Base-by-base conservation (phyloP, 805 yeast genomes). In the Candida boidinii region DNA sequence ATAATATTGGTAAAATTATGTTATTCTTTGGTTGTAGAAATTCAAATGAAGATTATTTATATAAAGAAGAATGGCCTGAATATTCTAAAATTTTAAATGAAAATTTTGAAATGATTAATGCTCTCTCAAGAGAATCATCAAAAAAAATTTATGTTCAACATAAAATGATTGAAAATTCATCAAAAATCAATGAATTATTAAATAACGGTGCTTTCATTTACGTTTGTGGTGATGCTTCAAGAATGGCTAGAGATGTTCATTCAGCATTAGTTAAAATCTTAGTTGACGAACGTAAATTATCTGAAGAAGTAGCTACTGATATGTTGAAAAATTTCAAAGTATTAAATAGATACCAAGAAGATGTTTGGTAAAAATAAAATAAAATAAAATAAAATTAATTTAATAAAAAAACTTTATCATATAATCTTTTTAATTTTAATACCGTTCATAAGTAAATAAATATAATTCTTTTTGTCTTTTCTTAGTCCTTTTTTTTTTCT, bases 231-330 rank as follows among this genome's bases (percentile, higher is more conserved):
- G 97, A 92, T 17, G n/a, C n/a, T 17, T 73, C 82, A 19, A 75
- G 73, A 43, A 92, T 90, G 98, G 96, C 97, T 4, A 80, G 90
- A 60, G 95, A 87, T 52, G 97, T 90, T 8, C 87, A 83, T 48
- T 56, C 65, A 28, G 67, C 90, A 2, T 66, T 90, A 38, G 68
- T 68, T 11, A 64, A 70, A n/a, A 78, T 92, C 37, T 54, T 88
- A 30, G 58, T 76, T 29, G 55, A 70, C 35, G 73, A 74, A 42
- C 78, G 88, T 49, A 71, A 68, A n/a, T 59, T 86, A 19, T 43
- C 78, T 6, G 69, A 67, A 37, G 80, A 70, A 22, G 76, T 74
- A 43, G 96, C 95, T 11, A 71, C 73, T 34, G 92, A 81, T 38
- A 65, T 82, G 50, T 70, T 86, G 38, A 83, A 85, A 62, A 71